Evolutionary conservation across 2,329 filamentous ascomycete genomes (phyloP).

Genomic region (Emericellopsis atlantica): DNA sequence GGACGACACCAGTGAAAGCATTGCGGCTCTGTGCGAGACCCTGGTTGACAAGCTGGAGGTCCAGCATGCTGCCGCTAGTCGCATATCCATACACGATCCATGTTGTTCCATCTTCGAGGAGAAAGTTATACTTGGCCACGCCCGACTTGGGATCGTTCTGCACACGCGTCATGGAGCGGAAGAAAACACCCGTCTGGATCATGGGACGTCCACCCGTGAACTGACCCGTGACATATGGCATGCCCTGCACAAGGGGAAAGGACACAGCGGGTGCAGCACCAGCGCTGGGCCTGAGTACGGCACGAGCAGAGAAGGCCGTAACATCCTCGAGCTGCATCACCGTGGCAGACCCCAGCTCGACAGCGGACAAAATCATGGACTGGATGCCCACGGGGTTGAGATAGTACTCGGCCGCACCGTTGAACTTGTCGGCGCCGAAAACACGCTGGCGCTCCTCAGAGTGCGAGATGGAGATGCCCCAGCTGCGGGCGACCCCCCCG

Average conservation of each 20-base stretch:
- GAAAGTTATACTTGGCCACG: conserved; percentile 64
- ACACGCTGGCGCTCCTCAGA: conserved; percentile 54
- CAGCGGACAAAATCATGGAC: conserved; percentile 67
- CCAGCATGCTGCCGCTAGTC: conserved; percentile 44
- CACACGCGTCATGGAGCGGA: conserved; percentile 50
- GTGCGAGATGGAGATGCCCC: conserved; percentile 69
- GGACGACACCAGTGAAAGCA: conserved; percentile 66
- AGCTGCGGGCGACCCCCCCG: conserved; percentile 49
- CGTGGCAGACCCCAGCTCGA: conserved; percentile 54
- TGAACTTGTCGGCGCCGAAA: conserved; percentile 44
- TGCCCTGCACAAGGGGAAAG: conserved; percentile 80
- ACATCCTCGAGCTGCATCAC: conserved; percentile 37
- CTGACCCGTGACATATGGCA: conserved; percentile 74
- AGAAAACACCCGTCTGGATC: conserved; percentile 64
- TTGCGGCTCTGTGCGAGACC: conserved; percentile 50
- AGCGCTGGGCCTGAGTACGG: conserved; percentile 47
- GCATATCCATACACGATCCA: conserved; percentile 75
- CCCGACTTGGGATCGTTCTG: conserved; percentile 43
- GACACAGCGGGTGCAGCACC: conserved; percentile 48
- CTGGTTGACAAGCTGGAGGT: conserved; percentile 56
- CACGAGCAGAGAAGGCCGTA: conserved; percentile 48
- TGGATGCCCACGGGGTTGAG: conserved; percentile 74
- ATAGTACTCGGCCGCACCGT: conserved; percentile 57
- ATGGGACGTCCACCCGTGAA: conserved; percentile 60
- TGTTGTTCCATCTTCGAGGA: conserved; percentile 57